These are phyloP conservation scores for Pilasporangium apinafurcum DNA, from an alignment of 352 stramenopile genomes.

Conservation along the genomic window DNA sequence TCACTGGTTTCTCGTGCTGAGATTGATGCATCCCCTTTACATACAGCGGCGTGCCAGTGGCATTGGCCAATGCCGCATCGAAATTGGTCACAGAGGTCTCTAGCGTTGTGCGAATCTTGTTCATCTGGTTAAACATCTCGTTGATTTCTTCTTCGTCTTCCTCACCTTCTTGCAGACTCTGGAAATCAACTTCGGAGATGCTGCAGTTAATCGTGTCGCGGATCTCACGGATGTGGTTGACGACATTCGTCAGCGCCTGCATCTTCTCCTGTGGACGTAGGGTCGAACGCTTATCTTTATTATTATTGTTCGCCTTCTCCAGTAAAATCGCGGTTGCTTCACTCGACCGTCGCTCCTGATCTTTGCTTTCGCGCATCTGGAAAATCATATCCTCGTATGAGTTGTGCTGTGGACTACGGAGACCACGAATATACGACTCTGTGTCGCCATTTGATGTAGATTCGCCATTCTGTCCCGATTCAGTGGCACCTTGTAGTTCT, in stretches of 20 bases:
- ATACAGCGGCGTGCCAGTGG: constrained; percentile 32
- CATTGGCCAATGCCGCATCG: constrained; percentile 33
- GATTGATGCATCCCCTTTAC: constrained; percentile 21
- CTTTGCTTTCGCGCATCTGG: constrained; percentile 39
- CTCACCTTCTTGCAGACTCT: constrained; percentile 13
- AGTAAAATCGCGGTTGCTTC: constrained; percentile 15
- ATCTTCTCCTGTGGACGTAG: constrained; percentile 41
- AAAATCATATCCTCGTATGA: constrained; percentile 60
- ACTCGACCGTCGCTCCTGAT: constrained; percentile 37
- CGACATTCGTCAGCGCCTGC: constrained; percentile 43
- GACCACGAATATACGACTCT: constrained; percentile 38
- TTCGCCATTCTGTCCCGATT: too few relatives aligned
- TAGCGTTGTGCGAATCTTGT: constrained; percentile 43
- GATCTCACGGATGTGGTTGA: constrained; percentile 57
- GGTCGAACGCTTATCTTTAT: constrained; percentile 6
- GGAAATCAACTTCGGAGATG: constrained; percentile 37
- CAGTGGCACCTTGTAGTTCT: constrained; percentile 5
- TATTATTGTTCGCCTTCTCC: constrained; percentile 3
- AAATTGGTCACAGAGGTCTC: constrained; percentile 47
- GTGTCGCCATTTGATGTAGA: constrained; percentile 50
- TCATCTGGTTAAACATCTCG: constrained; percentile 49
- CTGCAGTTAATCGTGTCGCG: constrained; percentile 65
- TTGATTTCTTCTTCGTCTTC: constrained; percentile 32
- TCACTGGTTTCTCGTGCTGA: constrained; percentile 12
- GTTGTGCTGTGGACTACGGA: constrained; percentile 44